Conservation (phyloP, 2,329 filamentous ascomycete species). For the Dactylellina drechsleri region DNA sequence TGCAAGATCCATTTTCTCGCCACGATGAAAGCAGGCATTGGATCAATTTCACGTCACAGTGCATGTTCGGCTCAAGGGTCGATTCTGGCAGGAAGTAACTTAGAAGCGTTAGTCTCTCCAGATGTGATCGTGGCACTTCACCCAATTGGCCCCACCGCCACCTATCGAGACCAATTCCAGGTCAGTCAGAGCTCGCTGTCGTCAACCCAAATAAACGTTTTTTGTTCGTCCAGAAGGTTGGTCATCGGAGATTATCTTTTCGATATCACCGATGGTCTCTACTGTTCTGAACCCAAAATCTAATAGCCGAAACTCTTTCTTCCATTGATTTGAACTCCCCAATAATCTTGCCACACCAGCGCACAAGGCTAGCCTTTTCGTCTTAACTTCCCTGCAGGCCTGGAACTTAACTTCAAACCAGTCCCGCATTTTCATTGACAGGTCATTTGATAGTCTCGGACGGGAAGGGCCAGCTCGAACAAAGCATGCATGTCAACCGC, state of each 20-base stretch:
- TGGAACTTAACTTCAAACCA: neutral
- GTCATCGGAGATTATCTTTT: constrained; percentile 47
- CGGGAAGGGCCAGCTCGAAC: constrained; percentile 9
- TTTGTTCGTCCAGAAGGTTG: constrained; percentile 16
- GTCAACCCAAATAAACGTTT: constrained; percentile 40
- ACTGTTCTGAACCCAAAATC: neutral
- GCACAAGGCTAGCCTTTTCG: too few relatives aligned
- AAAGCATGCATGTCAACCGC: constrained; percentile 19
- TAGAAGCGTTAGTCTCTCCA: constrained; percentile 20
- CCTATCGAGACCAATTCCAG: constrained; percentile 28
- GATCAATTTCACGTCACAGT: constrained; percentile 50
- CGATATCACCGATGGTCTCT: constrained; percentile 32
- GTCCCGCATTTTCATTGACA: constrained; percentile 18
- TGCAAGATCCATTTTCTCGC: constrained; percentile 20
- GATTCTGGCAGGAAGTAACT: constrained; percentile 30
- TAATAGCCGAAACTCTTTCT: constrained; percentile 8
- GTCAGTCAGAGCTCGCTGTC: constrained; percentile 42
- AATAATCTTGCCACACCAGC: too few relatives aligned
- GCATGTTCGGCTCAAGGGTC: constrained; percentile 19
- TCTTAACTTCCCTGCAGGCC: too few relatives aligned
- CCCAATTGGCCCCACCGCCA: constrained; percentile 47
- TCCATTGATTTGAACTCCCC: too few relatives aligned
- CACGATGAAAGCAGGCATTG: constrained; percentile 29
- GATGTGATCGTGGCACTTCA: neutral
- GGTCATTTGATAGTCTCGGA: constrained; percentile 31